phyloP scores from a whole-genome alignment of 2,329 filamentous ascomycete species.

The Albophoma yamanashiensis region DNA sequence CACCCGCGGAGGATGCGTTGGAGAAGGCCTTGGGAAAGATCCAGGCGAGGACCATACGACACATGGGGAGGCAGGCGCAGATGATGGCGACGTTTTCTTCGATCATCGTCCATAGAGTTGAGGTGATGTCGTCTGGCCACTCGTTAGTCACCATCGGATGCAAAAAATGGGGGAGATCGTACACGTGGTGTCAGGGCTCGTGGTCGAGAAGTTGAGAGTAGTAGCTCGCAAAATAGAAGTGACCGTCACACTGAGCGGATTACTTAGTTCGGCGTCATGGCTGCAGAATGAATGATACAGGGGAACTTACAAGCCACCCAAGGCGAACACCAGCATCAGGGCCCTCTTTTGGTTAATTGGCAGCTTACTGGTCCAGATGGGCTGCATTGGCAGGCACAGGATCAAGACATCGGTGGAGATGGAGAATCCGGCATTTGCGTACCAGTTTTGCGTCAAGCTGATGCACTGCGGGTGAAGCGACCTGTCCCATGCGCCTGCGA shows the following conservation, averaged over 20 bases:
- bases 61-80: constrained; percentile 28
- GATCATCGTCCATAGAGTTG: constrained; percentile 27
- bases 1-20: constrained; percentile 3
- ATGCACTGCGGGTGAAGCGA: constrained; percentile 31
- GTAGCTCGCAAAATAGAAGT: constrained; percentile 31
- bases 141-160: not conserved
- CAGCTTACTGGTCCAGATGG: constrained; percentile 33
- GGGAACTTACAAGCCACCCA: constrained; percentile 30
- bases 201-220: constrained; percentile 26
- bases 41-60: constrained; percentile 24
- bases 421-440: constrained; percentile 36
- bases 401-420: constrained; percentile 35
- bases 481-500: constrained; percentile 34
- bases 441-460: constrained; percentile 34
- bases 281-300: not conserved
- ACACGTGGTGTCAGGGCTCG: constrained; percentile 25
- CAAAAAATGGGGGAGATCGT: constrained; percentile 2
- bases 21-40: constrained; percentile 23
- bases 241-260: constrained; percentile 19
- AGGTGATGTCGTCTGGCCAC: constrained; percentile 19
- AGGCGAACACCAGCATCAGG: constrained; percentile 28
- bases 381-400: constrained; percentile 33
- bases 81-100: constrained; percentile 28
- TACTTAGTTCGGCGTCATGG: not conserved
- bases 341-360: constrained; percentile 26